Percentiles rank a stretch among this genome's conserved stretches.
These are phyloP conservation scores for Aspergillus bridgeri DNA, from an alignment of 495 filamentous ascomycete genomes.

Conservation along the genomic window DNA sequence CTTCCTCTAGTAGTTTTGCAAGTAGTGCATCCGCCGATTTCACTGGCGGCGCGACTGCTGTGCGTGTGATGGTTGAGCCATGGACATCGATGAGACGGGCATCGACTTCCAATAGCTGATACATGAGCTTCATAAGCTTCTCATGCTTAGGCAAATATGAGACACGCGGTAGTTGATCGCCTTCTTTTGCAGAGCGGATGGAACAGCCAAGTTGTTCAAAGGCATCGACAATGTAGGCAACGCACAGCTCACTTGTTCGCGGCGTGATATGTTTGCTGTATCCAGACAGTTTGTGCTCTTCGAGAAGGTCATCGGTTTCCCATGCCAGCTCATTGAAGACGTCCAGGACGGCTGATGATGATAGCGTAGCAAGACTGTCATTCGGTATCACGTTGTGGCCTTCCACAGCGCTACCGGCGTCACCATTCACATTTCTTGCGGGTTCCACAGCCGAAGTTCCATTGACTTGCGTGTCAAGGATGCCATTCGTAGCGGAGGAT, in stretches of 20 bases:
- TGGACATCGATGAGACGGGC: slow-evolving; percentile 35
- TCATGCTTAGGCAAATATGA: slow-evolving; percentile 24
- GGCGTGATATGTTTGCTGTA: slow-evolving; percentile 23
- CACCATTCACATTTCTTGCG: too few relatives aligned
- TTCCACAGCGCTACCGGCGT: slow-evolving; percentile 7
- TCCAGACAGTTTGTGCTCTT: slow-evolving; percentile 22
- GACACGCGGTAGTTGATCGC: slow-evolving; percentile 30
- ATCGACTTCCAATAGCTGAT: slow-evolving; percentile 36
- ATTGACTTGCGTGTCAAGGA: slow-evolving; percentile 21
- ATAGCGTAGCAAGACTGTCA: too few relatives aligned
- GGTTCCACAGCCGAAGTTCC: too few relatives aligned
- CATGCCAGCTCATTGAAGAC: too few relatives aligned
- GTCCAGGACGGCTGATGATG: too few relatives aligned
- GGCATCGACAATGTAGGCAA: slow-evolving; percentile 36
- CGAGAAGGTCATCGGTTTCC: slow-evolving; percentile 33
- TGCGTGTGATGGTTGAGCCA: slow-evolving; percentile 32
- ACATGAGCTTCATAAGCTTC: slow-evolving; percentile 29
- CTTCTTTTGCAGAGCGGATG: slow-evolving; percentile 23
- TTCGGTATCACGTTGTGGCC: too few relatives aligned
- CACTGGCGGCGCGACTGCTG: slow-evolving; percentile 28
- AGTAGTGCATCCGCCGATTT: too few relatives aligned
- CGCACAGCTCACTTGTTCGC: slow-evolving; percentile 26
- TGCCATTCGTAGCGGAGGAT: too few relatives aligned
- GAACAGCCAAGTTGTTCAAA: slow-evolving; percentile 38
- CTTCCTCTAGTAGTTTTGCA: too few relatives aligned